A percentile compares a stretch with the other conserved stretches of the same genome.
Evolutionary conservation across 495 filamentous ascomycete genomes (phyloP).

Genomic region (Penicillium riverlandense): DNA sequence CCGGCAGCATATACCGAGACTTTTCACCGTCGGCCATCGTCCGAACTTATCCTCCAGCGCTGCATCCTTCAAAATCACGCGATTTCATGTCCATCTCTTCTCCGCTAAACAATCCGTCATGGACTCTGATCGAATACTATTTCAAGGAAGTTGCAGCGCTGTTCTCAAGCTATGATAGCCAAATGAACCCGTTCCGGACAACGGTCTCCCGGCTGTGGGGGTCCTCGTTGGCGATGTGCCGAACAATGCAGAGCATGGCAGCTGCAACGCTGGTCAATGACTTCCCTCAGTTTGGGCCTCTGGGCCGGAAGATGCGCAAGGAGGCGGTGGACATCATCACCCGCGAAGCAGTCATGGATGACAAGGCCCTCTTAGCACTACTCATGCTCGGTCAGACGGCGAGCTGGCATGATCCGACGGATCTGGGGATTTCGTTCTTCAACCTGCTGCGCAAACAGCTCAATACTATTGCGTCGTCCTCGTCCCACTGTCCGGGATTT

Average conservation of each 20-base stretch:
- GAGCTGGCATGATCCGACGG: constrained; percentile 49
- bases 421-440: constrained; percentile 45
- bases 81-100: constrained; percentile 29
- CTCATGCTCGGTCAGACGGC: constrained; percentile 51
- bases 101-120: constrained; percentile 39
- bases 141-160: constrained; percentile 52
- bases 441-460: constrained; percentile 38
- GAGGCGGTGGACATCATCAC: constrained; percentile 43
- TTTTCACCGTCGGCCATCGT: constrained; percentile 35
- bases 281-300: constrained; percentile 44
- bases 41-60: constrained; percentile 28
- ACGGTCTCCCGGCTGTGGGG: constrained; percentile 50
- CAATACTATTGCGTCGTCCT: constrained; percentile 20
- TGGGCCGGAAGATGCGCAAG: constrained; percentile 46
- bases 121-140: constrained; percentile 52
- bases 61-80: constrained; percentile 11
- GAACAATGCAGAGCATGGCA: constrained; percentile 55
- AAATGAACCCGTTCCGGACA: constrained; percentile 51
- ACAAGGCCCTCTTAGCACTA: constrained; percentile 44
- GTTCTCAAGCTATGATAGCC: constrained; percentile 52
- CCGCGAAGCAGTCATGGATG: constrained; percentile 35
- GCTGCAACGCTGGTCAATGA: constrained; percentile 51
- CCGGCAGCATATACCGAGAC: constrained; percentile 15
- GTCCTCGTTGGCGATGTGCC: constrained; percentile 49
- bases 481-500: constrained; percentile 1